A percentile compares a stretch with the other conserved stretches of the same genome.
phyloP scores from a whole-genome alignment of 1,284 basidiomycete genomes.

The Heterobasidion annosum region DNA sequence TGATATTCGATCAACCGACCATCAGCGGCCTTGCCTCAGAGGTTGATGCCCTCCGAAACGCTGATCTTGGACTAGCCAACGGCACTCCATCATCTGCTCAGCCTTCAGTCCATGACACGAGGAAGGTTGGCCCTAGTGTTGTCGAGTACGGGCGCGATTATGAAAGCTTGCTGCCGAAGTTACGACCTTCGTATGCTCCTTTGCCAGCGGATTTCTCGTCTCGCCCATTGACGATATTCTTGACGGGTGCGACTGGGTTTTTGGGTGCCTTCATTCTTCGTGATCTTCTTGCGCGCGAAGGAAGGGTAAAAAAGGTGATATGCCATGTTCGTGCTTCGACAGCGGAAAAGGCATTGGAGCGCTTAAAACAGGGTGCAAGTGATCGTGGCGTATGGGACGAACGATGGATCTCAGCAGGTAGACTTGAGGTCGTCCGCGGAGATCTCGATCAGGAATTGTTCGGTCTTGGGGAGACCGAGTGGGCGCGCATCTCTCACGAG shows the following conservation, averaged over 20 bases:
- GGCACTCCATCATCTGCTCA: background rate
- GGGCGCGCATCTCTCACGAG: constrained; percentile 66
- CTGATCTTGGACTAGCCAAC: constrained; percentile 69
- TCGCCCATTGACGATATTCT: constrained; percentile 71
- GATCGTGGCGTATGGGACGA: constrained; percentile 93
- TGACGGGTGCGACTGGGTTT: constrained; percentile 97
- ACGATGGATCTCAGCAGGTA: constrained; percentile 64
- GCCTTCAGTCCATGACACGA: constrained; percentile 21
- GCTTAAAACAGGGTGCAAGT: constrained; percentile 71
- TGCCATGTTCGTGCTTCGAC: constrained; percentile 81
- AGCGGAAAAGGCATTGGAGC: constrained; percentile 53
- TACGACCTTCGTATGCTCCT: constrained; percentile 54
- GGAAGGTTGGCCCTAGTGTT: constrained; percentile 18
- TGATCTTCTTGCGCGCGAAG: constrained; percentile 63
- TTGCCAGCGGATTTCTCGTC: constrained; percentile 43
- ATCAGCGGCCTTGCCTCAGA: constrained; percentile 75
- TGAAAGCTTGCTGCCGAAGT: constrained; percentile 47
- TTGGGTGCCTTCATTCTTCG: constrained; percentile 89
- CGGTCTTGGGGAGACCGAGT: constrained; percentile 62
- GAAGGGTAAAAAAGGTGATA: constrained; percentile 78
- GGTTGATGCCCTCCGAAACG: constrained; percentile 71
- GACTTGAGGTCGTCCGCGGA: constrained; percentile 82
- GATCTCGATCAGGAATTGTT: constrained; percentile 77
- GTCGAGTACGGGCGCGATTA: constrained; percentile 80
- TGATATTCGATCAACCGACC: constrained; percentile 92